Percentiles rank a stretch among this genome's conserved stretches.
These are phyloP conservation scores for Galium porrigens DNA, from an alignment of 305 asterid species.

Conservation along the genomic window DNA sequence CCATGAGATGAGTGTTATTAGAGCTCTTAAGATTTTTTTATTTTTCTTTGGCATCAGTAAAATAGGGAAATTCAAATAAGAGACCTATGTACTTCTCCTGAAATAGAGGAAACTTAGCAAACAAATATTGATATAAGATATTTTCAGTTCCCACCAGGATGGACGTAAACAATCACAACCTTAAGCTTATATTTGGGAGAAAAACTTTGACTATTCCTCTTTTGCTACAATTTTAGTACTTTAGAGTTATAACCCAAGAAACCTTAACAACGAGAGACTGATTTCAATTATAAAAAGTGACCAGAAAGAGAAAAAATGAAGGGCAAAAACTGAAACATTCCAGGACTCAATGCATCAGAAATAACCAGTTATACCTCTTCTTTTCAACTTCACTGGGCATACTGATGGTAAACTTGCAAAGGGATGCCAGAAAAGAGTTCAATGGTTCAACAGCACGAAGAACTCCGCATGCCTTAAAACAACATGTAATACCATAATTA, in stretches of 20 bases:
- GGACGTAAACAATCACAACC: neutral
- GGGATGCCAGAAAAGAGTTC: constrained; percentile 92
- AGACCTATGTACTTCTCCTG: neutral
- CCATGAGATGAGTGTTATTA: neutral
- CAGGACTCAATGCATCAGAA: neutral
- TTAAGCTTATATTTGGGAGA: neutral
- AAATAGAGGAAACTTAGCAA: neutral
- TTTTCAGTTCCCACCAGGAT: neutral
- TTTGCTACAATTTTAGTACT: neutral
- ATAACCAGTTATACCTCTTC: constrained; percentile 42
- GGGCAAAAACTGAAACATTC: neutral
- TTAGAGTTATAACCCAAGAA: neutral
- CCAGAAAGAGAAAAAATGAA: neutral
- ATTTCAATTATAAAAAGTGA: neutral
- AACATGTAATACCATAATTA: constrained; percentile 17
- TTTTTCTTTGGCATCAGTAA: neutral
- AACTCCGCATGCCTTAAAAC: constrained; percentile 84
- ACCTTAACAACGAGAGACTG: neutral
- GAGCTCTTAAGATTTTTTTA: neutral
- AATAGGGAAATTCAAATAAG: neutral
- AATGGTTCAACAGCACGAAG: constrained; percentile 85
- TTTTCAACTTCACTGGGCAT: constrained; percentile 68
- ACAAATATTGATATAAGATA: neutral
- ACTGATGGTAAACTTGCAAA: constrained; percentile 90
- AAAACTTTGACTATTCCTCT: neutral